phyloP scores from a whole-genome alignment of 805 yeast species.

The Yamadazyma sp. region DNA sequence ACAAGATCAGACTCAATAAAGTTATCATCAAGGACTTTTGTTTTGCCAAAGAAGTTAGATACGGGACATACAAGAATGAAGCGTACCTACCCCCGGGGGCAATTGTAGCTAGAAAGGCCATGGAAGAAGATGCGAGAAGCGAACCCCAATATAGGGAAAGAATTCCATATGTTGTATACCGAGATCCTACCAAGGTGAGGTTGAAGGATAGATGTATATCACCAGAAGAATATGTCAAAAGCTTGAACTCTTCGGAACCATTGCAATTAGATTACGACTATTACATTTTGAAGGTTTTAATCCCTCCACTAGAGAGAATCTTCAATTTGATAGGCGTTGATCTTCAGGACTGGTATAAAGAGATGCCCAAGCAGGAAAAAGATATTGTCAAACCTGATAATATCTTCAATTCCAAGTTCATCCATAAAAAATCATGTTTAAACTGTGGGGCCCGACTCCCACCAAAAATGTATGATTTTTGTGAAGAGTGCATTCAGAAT shows the following conservation, averaged over 20 bases:
- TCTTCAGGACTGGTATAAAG: conserved; percentile 70
- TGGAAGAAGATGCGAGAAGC: conserved; percentile 63
- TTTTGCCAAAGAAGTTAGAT: conserved; percentile 84
- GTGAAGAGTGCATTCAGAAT: conserved; percentile 9
- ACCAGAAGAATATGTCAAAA: conserved; percentile 67
- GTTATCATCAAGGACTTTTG: conserved; percentile 80
- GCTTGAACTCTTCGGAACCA: conserved; percentile 28
- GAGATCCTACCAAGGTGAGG: conserved; percentile 52
- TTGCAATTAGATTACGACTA: conserved; percentile 74
- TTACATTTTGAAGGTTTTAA: conserved; percentile 76
- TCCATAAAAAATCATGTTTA: conserved; percentile 23
- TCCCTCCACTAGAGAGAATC: conserved; percentile 87
- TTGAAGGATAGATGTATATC: conserved; percentile 76
- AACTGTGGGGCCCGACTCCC: conserved; percentile 23
- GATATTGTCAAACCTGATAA: not conserved
- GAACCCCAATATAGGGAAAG: conserved; percentile 89
- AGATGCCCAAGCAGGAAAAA: conserved; percentile 48
- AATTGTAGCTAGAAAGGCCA: conserved; percentile 61
- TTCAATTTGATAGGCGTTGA: conserved; percentile 84
- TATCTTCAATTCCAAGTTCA: conserved; percentile 12
- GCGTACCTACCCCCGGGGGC: conserved; percentile 90
- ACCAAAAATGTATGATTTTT: not conserved
- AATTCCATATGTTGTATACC: conserved; percentile 80
- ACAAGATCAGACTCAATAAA: conserved; percentile 59
- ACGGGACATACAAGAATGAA: conserved; percentile 79